Evolutionary conservation across 2,329 filamentous ascomycete species (phyloP).

Genomic region (Paraconiothyrium brasiliense): DNA sequence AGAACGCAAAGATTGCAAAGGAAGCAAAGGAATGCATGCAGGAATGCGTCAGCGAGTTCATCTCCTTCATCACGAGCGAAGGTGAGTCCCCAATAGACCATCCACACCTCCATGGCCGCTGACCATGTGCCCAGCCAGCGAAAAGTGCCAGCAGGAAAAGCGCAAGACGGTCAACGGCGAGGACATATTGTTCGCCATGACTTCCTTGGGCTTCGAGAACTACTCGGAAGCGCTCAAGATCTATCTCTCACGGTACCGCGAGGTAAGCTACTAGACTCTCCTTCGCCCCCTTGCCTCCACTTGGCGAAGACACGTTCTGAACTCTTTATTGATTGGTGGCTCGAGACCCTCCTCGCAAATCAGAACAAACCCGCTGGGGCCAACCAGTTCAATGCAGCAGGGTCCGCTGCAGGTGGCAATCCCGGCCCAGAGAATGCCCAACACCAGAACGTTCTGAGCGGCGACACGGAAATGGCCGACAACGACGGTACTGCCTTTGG

Average conservation of each 20-base stretch:
- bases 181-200: slow-evolving; percentile 99
- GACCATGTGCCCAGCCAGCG: slow-evolving; percentile 73
- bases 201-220: slow-evolving; percentile 97
- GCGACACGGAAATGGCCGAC: slow-evolving; percentile 55
- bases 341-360: slow-evolving; percentile 81
- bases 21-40: slow-evolving; percentile 99
- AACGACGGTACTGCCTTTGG: slow-evolving; percentile 53
- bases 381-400: slow-evolving; percentile 47
- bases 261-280: slow-evolving; percentile 72
- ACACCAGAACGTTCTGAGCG: slow-evolving; percentile 55
- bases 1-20: slow-evolving; percentile 99
- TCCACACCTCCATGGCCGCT: slow-evolving; percentile 20
- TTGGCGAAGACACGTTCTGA: slow-evolving; percentile 57
- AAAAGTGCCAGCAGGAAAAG: slow-evolving; percentile 99
- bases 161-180: slow-evolving; percentile 99
- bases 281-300: slow-evolving; percentile 43
- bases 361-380: slow-evolving; percentile 65
- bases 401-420: slow-evolving; percentile 44
- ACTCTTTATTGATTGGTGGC: slow-evolving; percentile 62
- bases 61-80: slow-evolving; percentile 99
- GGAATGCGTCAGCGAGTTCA: slow-evolving; percentile 99
- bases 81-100: slow-evolving; percentile 66
- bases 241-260: slow-evolving; percentile 95
- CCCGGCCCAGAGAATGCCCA: slow-evolving; percentile 48
- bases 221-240: slow-evolving; percentile 98